Evolutionary conservation across 768 basidiomycete genomes (phyloP).

Genomic region (Agaricus subrufescens): DNA sequence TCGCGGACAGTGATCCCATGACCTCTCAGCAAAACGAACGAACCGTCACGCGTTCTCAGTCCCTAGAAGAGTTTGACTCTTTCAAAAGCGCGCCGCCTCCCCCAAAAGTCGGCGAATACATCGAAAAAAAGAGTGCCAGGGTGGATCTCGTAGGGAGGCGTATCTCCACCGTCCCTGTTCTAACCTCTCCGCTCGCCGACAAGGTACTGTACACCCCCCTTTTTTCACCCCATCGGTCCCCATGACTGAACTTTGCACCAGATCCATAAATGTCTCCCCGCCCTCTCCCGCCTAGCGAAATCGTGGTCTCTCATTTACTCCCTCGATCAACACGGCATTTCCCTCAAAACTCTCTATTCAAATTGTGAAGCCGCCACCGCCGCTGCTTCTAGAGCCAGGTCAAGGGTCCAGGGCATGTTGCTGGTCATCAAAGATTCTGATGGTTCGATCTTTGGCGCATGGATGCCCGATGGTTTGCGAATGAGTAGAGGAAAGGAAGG

Average conservation of each 20-base stretch:
- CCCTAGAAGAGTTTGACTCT: not conserved
- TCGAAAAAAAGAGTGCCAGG: slow-evolving; percentile 46
- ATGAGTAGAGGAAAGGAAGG: slow-evolving; percentile 54
- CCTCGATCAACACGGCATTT: slow-evolving; percentile 93
- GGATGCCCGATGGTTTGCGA: slow-evolving; percentile 69
- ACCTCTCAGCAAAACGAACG: not conserved
- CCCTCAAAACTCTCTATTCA: slow-evolving; percentile 80
- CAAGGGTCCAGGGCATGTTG: slow-evolving; percentile 34
- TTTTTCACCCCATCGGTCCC: not conserved
- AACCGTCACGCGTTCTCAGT: not conserved
- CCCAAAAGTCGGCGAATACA: slow-evolving; percentile 33
- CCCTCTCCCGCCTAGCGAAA: slow-evolving; percentile 63
- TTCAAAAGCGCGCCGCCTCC: slow-evolving; percentile 8
- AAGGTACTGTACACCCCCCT: slow-evolving; percentile 33
- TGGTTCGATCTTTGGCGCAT: slow-evolving; percentile 75
- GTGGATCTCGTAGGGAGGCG: slow-evolving; percentile 53
- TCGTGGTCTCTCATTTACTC: slow-evolving; percentile 84
- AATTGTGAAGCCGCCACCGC: slow-evolving; percentile 40
- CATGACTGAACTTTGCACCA: slow-evolving; percentile 20
- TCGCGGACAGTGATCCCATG: not conserved
- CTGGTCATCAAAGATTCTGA: slow-evolving; percentile 58
- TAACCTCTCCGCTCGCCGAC: slow-evolving; percentile 52
- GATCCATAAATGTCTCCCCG: slow-evolving; percentile 71
- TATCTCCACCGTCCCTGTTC: slow-evolving; percentile 46
- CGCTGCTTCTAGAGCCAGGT: slow-evolving; percentile 26